phyloP scores from a whole-genome alignment of 306 rosid species.

The Prunus kanzakura region DNA sequence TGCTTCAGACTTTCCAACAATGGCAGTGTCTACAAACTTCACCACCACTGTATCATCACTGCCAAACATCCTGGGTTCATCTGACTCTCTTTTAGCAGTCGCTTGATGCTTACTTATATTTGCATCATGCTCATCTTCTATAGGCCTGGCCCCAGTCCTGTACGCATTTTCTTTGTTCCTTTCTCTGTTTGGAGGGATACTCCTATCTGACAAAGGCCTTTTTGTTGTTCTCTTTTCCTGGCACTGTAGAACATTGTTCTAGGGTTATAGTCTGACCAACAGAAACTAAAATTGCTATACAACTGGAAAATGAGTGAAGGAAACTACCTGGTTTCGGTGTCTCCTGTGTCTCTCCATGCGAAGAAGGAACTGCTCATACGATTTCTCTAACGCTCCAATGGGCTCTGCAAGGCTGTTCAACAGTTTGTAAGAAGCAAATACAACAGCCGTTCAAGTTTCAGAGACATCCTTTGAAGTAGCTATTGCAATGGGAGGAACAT shows the following conservation, averaged over 20 bases:
- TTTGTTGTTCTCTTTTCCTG: slow-evolving; percentile 45
- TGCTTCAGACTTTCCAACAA: slow-evolving; percentile 72
- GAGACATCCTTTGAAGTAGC: neutral
- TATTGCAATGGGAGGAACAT: neutral
- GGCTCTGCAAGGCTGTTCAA: slow-evolving; percentile 84
- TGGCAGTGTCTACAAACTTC: slow-evolving; percentile 75
- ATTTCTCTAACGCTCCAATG: slow-evolving; percentile 62
- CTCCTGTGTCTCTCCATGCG: slow-evolving; percentile 60
- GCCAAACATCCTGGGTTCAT: slow-evolving; percentile 32
- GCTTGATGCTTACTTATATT: slow-evolving; percentile 21
- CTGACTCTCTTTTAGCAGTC: slow-evolving; percentile 18
- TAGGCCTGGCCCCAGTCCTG: slow-evolving; percentile 19
- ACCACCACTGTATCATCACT: slow-evolving; percentile 65
- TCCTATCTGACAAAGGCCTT: slow-evolving; percentile 34
- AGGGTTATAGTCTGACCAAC: neutral
- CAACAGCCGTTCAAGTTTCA: slow-evolving; percentile 8
- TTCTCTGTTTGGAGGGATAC: slow-evolving; percentile 28
- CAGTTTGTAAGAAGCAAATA: slow-evolving; percentile 18
- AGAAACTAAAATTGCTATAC: slow-evolving; percentile 1
- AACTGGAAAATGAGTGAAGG: neutral
- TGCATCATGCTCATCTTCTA: slow-evolving; percentile 22
- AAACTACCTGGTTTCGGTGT: slow-evolving; percentile 53
- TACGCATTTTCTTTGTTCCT: slow-evolving; percentile 26
- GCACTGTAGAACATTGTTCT: slow-evolving; percentile 19
- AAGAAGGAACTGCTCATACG: slow-evolving; percentile 80